Conservation (phyloP, 768 basidiomycete species). For the Suillus tomentosus region DNA sequence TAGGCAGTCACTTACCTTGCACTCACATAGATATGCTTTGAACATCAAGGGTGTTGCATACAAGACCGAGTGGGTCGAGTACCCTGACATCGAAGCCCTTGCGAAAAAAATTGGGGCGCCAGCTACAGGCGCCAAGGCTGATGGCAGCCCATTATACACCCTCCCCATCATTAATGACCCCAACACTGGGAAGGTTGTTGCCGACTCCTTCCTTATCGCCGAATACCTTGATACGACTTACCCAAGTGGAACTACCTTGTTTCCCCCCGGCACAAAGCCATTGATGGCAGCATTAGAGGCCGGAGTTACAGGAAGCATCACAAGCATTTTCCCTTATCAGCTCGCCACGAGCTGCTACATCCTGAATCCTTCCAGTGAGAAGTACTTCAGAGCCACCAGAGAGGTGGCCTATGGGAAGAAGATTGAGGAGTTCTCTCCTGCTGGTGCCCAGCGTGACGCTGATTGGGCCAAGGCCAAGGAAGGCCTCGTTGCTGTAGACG, state of each 20-base stretch:
- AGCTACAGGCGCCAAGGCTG: constrained; percentile 30
- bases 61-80: constrained; percentile 47
- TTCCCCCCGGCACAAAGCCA: constrained; percentile 42
- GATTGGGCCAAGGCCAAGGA: constrained; percentile 31
- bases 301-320: constrained; percentile 17
- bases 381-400: constrained; percentile 37
- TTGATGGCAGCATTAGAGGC: constrained; percentile 43
- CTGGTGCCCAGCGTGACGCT: constrained; percentile 26
- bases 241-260: constrained; percentile 38
- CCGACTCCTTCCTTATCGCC: constrained; percentile 47
- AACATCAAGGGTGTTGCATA: constrained; percentile 44
- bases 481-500: constrained; percentile 27
- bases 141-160: constrained; percentile 39
- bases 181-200: constrained; percentile 33
- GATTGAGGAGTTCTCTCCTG: constrained; percentile 39
- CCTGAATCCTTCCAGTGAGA: constrained; percentile 31
- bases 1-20: constrained; percentile 1
- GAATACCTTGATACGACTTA: constrained; percentile 48
- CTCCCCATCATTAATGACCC: constrained; percentile 46
- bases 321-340: constrained; percentile 18
- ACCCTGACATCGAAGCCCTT: constrained; percentile 40
- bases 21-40: constrained; percentile 34
- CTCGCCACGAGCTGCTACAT: constrained; percentile 15
- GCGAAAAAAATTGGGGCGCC: constrained; percentile 35
- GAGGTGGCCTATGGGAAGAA: constrained; percentile 34